Base-by-base conservation (phyloP, 257 asterid species). In the Solanum microdontum region DNA sequence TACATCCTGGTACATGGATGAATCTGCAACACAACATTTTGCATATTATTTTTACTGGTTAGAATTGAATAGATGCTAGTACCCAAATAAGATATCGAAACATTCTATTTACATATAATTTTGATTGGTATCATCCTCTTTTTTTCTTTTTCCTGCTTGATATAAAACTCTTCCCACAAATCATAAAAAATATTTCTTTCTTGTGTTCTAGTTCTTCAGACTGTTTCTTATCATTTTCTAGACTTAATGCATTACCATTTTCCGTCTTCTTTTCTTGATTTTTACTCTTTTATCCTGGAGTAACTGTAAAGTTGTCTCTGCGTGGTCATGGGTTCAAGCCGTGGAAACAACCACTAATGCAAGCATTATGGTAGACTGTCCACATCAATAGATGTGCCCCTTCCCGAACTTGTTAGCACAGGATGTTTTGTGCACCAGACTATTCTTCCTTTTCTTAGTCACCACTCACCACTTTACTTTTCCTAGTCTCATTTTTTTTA, bases 1-100 rank as follows among this genome's bases (percentile, higher is more conserved):
- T 94, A 94, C 99, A 96, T 2, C 95, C 98, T 1, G 98, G 98
- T 33, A 95, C 94, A 23, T 93, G 98, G 86, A 96, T 91, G 87
- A 96, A 93, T 92, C 99, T 95, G 93, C 83, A 89, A 2, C 21
- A 68, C 37, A 83, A 75, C 87, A 87, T 32, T 88, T 82, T 82
- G 14, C 79, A 43, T 28, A 37, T 72, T 58, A 14, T 13, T n/a
- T 77, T 77, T 55, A 11, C 36, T 77, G 62, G 84, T 12, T 43
- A 24, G 15, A 17, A 17, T 15, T 72, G 79, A 19, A 34, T 12
- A 74, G 30, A 74, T 34, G 30, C 51, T 10, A 26, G 3, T 36
- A 34, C 19, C 19, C 82, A 74, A 21, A 74, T 34, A 21, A 34
- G 30, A 74, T 2, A 19, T 73, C 17, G 26, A 19, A 73, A 73